Evolutionary conservation across 78 protist species (phyloP), one percentile per base, ranked within the genome.

Genomic region (Monosiga brevicollis): DNA sequence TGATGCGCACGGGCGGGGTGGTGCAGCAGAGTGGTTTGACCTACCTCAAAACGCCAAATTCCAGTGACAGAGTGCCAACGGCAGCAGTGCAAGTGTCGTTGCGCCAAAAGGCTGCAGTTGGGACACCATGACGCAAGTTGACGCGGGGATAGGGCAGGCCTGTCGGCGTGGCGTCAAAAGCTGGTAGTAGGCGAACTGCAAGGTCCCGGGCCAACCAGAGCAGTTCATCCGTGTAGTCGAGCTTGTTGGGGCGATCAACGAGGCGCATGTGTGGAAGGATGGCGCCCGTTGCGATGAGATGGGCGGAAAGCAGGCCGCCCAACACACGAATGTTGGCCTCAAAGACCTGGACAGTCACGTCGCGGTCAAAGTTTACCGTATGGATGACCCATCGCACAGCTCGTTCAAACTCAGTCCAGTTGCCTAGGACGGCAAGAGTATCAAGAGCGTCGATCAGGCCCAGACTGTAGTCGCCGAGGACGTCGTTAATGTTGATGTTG

Each of bases 101-200:
- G 6, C 41, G n/a, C 72, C 41, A 42, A 29, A 34, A 40, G 40
- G 0, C 42, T 20, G 37, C 89, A 10, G 1, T 70, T 1, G 94
- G 90, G 20, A 95, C 94, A 37, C 97, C 98, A 49, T 54, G 35
- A 11, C 81, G 55, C 40, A 95, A 79, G 89, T 95, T 89, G 55
- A 95, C 86, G 24, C 88, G 82, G 41, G 97, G 96, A 42, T 86
- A 92, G n/a, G 98, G 98, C n/a, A 96, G 89, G 38, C 95, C 95
- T 0, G 98, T 91, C 42, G 92, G 91, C 10, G 97, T 93, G 34
- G 1, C 23, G 74, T 88, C 88, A 72, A 96, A 95, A 2, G 98
- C 98, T 1, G 80, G 82, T 25, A 94, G 49, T 23, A 96, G 84
- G 2, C 97, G 86, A 1, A 81, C 80, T 42, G 85, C 98, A 0